Base-by-base conservation (phyloP, 148 eudicot genomes). In the Selenicereus undatus region DNA sequence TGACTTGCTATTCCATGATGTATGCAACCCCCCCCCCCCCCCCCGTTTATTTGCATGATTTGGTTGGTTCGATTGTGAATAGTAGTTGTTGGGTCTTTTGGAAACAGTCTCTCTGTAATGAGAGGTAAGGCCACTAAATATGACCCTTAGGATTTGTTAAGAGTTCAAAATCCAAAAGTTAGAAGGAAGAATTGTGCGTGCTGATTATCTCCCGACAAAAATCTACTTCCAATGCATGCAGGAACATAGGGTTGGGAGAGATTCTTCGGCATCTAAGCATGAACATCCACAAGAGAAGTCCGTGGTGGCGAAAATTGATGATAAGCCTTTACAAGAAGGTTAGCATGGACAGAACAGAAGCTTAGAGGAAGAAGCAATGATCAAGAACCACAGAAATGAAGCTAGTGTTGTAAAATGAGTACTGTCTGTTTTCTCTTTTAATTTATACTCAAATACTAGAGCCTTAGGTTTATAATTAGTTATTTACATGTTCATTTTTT, bases 1-100 rank as follows among this genome's bases (percentile, higher is more conserved):
- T 84, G 97, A 93, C 82, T 82, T 93, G 84, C 82, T 87, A 51
- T 83, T 84, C 76, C 91, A 88, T 69, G 88, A 89, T 90, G 95
- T 90, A 90, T 50, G 91, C 18, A 3, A 36, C 66, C 58, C 17
- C 43, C 43, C 43, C 43, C 62, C 21, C 22, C 22, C 5, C 3
- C 51, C 65, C 42, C 42, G 4, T 71, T 73, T 79, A 69, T 43
- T 3, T 58, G 78, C 74, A 8, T 84, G 11, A 48, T 48, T 48
- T 48, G 52, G 52, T 48, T 12, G 52, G 52, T 48, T 48, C 13
- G 52, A 48, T 48, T 48, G 8, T 39, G 52, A 48, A 48, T 12
- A 48, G 52, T 48, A 8, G 52, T 12, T 48, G 52, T 48, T 11
- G 52, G 14, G 52, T 48, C 12, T 48, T 48, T 48, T 12, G 14